A percentile compares a stretch with the other conserved stretches of the same genome.
phyloP scores from a whole-genome alignment of 768 basidiomycete genomes.

The Rubroboletus pulcherrimus region DNA sequence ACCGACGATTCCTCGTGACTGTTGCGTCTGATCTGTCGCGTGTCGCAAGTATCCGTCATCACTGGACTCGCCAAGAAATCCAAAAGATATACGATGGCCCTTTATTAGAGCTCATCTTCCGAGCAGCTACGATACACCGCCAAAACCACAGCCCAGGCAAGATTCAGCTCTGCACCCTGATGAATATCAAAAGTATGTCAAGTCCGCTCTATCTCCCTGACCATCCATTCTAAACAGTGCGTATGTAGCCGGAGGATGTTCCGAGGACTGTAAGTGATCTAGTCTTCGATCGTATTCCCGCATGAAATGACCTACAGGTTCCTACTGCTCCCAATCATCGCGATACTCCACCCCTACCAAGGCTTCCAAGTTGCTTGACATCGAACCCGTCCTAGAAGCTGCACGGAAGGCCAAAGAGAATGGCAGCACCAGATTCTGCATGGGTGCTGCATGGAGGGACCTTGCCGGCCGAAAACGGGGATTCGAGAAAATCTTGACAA shows the following conservation, averaged over 20 bases:
- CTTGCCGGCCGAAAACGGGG: slow-evolving; percentile 89
- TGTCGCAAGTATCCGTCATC: slow-evolving; percentile 40
- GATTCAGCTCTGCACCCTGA: slow-evolving; percentile 93
- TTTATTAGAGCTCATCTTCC: slow-evolving; percentile 84
- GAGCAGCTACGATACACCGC: slow-evolving; percentile 80
- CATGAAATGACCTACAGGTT: slow-evolving; percentile 48
- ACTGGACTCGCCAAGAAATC: slow-evolving; percentile 80
- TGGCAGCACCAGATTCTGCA: slow-evolving; percentile 96
- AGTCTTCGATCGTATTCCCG: neutral
- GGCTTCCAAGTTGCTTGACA: slow-evolving; percentile 80
- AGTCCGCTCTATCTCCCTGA: slow-evolving; percentile 24
- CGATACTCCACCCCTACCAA: slow-evolving; percentile 85
- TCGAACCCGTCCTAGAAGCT: slow-evolving; percentile 90
- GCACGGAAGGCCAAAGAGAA: slow-evolving; percentile 93
- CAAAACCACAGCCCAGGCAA: slow-evolving; percentile 83
- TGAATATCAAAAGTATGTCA: slow-evolving; percentile 96
- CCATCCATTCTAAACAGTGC: slow-evolving; percentile 4
- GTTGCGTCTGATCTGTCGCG: slow-evolving; percentile 29
- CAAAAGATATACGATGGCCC: slow-evolving; percentile 83
- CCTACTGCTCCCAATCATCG: slow-evolving; percentile 98
- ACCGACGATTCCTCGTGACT: slow-evolving; percentile 58
- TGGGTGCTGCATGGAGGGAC: slow-evolving; percentile 99
- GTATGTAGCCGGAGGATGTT: slow-evolving; percentile 81
- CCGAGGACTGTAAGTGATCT: slow-evolving; percentile 78
- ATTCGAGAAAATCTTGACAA: slow-evolving; percentile 87